A percentile compares a stretch with the other conserved stretches of the same genome.
Conservation (phyloP, 768 basidiomycete species). For the Termitomyces sp. region DNA sequence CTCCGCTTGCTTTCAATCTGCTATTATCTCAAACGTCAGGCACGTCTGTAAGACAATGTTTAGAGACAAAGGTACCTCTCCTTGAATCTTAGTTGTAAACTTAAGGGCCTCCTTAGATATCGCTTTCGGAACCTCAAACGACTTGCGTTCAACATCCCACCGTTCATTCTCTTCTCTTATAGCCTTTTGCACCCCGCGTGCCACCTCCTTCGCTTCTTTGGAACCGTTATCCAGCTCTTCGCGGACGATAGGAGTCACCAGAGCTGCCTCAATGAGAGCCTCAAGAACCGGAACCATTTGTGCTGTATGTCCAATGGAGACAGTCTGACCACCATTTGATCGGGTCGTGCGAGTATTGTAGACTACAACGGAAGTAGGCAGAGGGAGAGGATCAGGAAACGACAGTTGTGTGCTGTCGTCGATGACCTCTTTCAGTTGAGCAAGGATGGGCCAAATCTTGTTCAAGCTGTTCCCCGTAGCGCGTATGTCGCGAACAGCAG, state of each 20-base stretch:
- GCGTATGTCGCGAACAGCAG: constrained; percentile 47
- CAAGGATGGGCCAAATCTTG: constrained; percentile 58
- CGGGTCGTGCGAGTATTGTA: constrained; percentile 45
- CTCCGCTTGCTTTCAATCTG: constrained; percentile 40
- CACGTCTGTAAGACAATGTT: neutral
- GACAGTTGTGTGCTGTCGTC: constrained; percentile 5
- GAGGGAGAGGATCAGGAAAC: constrained; percentile 58
- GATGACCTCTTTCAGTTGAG: constrained; percentile 34
- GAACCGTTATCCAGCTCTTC: constrained; percentile 57
- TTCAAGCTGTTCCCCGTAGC: constrained; percentile 48
- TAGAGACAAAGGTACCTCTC: constrained; percentile 2
- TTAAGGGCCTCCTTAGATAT: constrained; percentile 13
- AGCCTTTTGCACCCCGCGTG: constrained; percentile 46
- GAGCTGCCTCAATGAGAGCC: constrained; percentile 48
- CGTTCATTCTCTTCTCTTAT: constrained; percentile 51
- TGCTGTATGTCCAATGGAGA: constrained; percentile 33
- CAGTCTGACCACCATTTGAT: constrained; percentile 6
- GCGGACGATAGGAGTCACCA: constrained; percentile 42
- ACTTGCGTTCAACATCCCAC: constrained; percentile 43
- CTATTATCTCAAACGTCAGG: constrained; percentile 16
- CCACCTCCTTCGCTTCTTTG: constrained; percentile 48
- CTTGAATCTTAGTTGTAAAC: constrained; percentile 11
- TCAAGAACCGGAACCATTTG: constrained; percentile 66
- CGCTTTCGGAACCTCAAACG: constrained; percentile 16
- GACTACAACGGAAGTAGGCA: constrained; percentile 33